Evolutionary conservation across 352 stramenopile species (phyloP).

Genomic region (Hyaloperonospora arabidopsidis): DNA sequence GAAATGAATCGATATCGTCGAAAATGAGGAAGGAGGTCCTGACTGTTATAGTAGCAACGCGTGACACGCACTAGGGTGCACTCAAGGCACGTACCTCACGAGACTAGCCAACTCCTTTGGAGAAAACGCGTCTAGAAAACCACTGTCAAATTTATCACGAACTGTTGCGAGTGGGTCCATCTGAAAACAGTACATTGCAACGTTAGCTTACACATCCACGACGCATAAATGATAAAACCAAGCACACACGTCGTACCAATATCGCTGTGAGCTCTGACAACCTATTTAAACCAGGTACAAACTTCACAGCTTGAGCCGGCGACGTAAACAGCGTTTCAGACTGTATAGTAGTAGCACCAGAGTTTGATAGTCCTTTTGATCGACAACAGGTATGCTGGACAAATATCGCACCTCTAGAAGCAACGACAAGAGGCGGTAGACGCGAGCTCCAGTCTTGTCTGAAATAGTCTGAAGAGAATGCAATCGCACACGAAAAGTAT

Average conservation of each 20-base stretch:
- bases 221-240: neutral
- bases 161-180: slow-evolving; percentile 52
- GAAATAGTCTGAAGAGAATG: slow-evolving; percentile 40
- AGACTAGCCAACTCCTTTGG: slow-evolving; percentile 37
- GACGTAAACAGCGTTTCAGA: slow-evolving; percentile 46
- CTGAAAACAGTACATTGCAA: slow-evolving; percentile 18
- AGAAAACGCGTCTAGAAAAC: slow-evolving; percentile 36
- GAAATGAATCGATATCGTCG: slow-evolving; percentile 3
- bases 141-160: slow-evolving; percentile 45
- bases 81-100: slow-evolving; percentile 31
- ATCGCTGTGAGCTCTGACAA: slow-evolving; percentile 42
- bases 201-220: slow-evolving; percentile 1
- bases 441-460: slow-evolving; percentile 29
- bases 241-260: slow-evolving; percentile 29
- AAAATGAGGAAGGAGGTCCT: slow-evolving; percentile 1
- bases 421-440: slow-evolving; percentile 41
- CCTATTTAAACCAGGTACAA: slow-evolving; percentile 41
- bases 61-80: neutral
- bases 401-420: slow-evolving; percentile 37
- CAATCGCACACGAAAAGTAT: slow-evolving; percentile 5
- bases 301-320: slow-evolving; percentile 39
- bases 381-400: neutral
- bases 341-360: slow-evolving; percentile 14
- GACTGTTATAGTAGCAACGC: neutral
- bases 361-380: neutral